Evolutionary conservation across 164 flowering plant genomes (phyloP), one percentile per base, ranked within the genome.

Genomic region (Magnolia sinica): DNA sequence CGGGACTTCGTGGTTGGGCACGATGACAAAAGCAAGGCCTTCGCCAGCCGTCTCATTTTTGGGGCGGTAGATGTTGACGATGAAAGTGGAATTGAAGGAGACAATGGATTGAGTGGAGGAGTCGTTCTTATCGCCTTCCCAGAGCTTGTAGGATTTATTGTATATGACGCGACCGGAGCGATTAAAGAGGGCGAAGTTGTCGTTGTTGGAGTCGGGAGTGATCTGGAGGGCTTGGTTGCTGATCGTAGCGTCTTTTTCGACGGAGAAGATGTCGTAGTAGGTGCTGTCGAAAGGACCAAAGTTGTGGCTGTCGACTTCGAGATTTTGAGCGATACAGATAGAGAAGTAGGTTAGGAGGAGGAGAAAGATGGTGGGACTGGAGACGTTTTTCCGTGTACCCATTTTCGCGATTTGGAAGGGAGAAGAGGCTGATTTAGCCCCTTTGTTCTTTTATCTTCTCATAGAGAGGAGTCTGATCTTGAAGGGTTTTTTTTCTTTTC

Each of bases 1-100:
- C 0, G 92, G 92, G 1, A 81, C 13, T 9, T 55, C 3, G 13
- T n/a, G 4, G 50, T 83, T 73, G 0, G 92, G 92, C 0, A 87
- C 87, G 4, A 92, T 83, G 64, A 90, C 4, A 76, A 92, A 92
- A 14, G 97, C 86, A 5, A 92, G 73, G 19, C 97, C 97, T 49
- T 89, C 89, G 13, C 89, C 97, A 2, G 84, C 71, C 7, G 69
- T 71, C 23, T 24, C 4, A 61, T 76, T 74, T 1, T 9, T 4
- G 7, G 59, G 69, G 0, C 87, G 78, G 81, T 18, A 85, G 58
- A 84, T 82, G 81, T 86, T 90, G 50, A 90, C 22, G 24, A 79
- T 13, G 68, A 90, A 88, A 20, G 82, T 20, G 19, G 93, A 27
- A 72, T 72, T 83, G 85, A 90, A 90, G 63, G 91, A 88, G 23